Base-by-base conservation (phyloP, 148 eudicot genomes). In the Oxyria digyna region DNA sequence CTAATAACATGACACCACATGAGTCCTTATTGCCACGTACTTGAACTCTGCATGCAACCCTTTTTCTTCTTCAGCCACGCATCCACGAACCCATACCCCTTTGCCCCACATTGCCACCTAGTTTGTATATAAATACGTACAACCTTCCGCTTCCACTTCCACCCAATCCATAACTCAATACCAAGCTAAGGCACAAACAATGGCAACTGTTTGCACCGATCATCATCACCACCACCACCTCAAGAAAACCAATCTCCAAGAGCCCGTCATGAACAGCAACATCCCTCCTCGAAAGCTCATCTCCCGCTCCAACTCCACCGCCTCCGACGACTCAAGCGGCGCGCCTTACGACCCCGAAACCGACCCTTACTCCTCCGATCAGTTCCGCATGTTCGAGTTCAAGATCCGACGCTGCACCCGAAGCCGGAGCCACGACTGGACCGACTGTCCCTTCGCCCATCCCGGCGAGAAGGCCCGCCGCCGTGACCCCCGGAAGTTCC, bases 391-490 rank as follows among this genome's bases (percentile, higher is more conserved):
- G 69, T 66, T 35, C 26, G 69, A 66, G 69, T 66, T 66, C 43
- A 66, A 66, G 46, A 41, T 66, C 45, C 26, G 69, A 3, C 43
- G 69, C 1, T 66, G 69, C 29, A 66, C 69, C 27, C 72, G 65
- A 9, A 73, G 69, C 72, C 38, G 68, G 4, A 71, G 52, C 55
- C 67, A 71, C 17, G 67, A 71, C 27, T 71, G 74, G 74, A 71
- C 74, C 1, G 67, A 71, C 32, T 71, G 74, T 13, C 67, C 74
- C 1, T 71, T 71, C 27, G 74, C 74, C 20, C 74, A 59, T n/a
- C 74, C 74, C 4, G 67, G 68, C 1, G 74, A 71, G 57, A 71
- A 71, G 40, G 74, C 74, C 3, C 42, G 68, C 8, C 67, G 74
- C 20, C 11, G 74, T 7, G 74, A 59, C 43, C 74, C 74, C 3